These are phyloP conservation scores for Ceratocystis papillata DNA, from an alignment of 2,329 filamentous ascomycete species.

Conservation along the genomic window DNA sequence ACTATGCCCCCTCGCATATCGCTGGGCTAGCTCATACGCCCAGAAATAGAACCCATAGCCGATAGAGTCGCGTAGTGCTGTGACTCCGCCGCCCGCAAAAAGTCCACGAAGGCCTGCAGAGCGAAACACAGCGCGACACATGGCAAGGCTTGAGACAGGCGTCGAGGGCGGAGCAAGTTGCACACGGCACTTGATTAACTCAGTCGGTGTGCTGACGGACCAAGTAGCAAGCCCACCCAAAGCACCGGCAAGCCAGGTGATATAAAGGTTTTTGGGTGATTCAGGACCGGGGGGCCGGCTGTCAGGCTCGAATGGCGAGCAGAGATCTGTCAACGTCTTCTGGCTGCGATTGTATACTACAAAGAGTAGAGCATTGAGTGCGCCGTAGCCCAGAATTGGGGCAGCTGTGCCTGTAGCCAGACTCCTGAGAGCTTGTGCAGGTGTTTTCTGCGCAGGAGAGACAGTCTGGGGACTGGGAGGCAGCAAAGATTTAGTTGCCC, in stretches of 20 bases:
- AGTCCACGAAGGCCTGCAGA: conserved; percentile 55
- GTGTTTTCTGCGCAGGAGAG: neutral
- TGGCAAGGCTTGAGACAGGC: conserved; percentile 40
- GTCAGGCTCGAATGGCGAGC: neutral
- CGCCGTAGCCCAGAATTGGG: conserved; percentile 80
- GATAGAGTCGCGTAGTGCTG: conserved; percentile 70
- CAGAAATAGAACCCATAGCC: conserved; percentile 99
- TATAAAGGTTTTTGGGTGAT: conserved; percentile 42
- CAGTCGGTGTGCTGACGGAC: conserved; percentile 75
- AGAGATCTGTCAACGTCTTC: conserved; percentile 42
- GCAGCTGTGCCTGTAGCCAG: conserved; percentile 61
- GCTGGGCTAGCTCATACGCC: conserved; percentile 59
- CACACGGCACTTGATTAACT: conserved; percentile 80
- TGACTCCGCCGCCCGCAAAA: conserved; percentile 72
- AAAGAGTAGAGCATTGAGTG: conserved; percentile 81
- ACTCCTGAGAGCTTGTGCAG: conserved; percentile 26
- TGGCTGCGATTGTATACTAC: conserved; percentile 83
- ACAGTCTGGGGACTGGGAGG: neutral
- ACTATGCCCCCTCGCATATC: conserved; percentile 24
- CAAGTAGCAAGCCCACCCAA: conserved; percentile 75
- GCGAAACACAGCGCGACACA: conserved; percentile 50
- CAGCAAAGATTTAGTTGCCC: conserved; percentile 18
- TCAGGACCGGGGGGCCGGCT: conserved; percentile 28
- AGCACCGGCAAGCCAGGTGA: conserved; percentile 70
- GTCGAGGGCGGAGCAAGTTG: conserved; percentile 44